Conservation (phyloP, 2,329 filamentous ascomycete genomes). For the Davidsoniella virescens region DNA sequence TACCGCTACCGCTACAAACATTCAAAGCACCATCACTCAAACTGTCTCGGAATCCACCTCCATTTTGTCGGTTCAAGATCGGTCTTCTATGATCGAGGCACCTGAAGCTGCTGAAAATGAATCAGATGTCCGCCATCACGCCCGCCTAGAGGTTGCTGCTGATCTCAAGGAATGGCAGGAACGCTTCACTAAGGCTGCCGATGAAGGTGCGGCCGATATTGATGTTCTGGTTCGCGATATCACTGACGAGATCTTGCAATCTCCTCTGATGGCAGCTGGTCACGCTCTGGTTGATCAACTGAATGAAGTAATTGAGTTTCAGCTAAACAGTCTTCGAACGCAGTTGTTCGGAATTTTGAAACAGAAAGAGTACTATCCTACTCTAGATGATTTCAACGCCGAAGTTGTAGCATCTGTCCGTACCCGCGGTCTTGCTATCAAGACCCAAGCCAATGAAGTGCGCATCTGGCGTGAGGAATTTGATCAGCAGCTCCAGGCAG, state of each 20-base stretch:
- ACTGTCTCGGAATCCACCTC: neutral
- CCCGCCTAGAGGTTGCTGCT: slow-evolving; percentile 51
- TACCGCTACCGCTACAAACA: slow-evolving; percentile 6
- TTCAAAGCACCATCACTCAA: slow-evolving; percentile 18
- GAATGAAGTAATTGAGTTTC: slow-evolving; percentile 46
- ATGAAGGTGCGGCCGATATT: slow-evolving; percentile 62
- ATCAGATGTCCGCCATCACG: slow-evolving; percentile 38
- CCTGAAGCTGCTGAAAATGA: slow-evolving; percentile 32
- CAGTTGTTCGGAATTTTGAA: slow-evolving; percentile 41
- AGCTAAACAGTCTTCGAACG: slow-evolving; percentile 48
- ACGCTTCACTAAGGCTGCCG: slow-evolving; percentile 71
- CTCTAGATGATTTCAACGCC: slow-evolving; percentile 29
- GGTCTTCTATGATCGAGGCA: slow-evolving; percentile 22
- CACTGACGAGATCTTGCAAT: slow-evolving; percentile 15
- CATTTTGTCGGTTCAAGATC: slow-evolving; percentile 14
- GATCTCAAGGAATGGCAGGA: slow-evolving; percentile 77
- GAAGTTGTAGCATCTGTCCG: slow-evolving; percentile 36
- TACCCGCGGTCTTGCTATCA: slow-evolving; percentile 53
- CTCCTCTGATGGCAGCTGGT: slow-evolving; percentile 42
- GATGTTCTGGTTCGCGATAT: slow-evolving; percentile 51
- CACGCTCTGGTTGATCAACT: slow-evolving; percentile 51
- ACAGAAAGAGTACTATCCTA: slow-evolving; percentile 31
- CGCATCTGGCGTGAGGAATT: slow-evolving; percentile 62
- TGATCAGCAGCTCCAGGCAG: slow-evolving; percentile 49
- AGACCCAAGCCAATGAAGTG: slow-evolving; percentile 59